Base-by-base conservation (phyloP, 23 red algal species). In the Gracilariopsis chorda region DNA sequence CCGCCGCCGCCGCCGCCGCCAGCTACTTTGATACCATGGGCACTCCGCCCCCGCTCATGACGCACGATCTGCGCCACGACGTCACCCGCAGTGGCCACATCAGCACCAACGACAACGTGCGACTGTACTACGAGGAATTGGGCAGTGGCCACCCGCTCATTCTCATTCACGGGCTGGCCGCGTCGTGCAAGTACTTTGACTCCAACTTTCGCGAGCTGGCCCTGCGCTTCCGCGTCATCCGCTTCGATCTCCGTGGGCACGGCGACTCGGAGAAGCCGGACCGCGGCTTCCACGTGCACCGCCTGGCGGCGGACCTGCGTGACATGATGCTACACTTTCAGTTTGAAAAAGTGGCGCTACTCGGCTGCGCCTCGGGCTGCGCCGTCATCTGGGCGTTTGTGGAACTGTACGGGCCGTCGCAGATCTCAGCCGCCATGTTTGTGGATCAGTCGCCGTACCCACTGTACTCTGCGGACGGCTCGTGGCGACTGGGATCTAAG, bases 311-410 rank as follows among this genome's bases (percentile, higher is more conserved):
- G 4, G 87, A 91, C 24, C 84, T 88, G 46, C 84, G 49, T 27
- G 84, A 74, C 69, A 40, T 88, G 24, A 44, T 88, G 47, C 74
- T 63, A 24, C 71, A 78, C 47, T 80, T 81, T 39, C 45, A 52
- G 19, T 20, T 91, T 7, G 70, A 77, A 13, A 77, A 60, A 39
- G 87, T 78, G 49, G 87, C 87, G 53, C 29, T 91, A n/a, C 28
- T 91, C 30, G 87, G 87, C 24, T 62, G 74, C 28, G 51, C 72
- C 19, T 29, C 82, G 48, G 87, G 87, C 37, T 91, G 87, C 63
- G 51, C 69, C 46, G 77, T 91, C 3, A 91, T 91, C 57, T 91
- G 87, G 87, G 59, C 58, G 30, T 91, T 80, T 78, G 74, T 91
- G 37, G 87, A 91, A 79, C 87, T 91, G 55, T 91, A 65, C 63